Conservation (phyloP, 805 yeast species). For the Cyberlindnera xylosilytica region DNA sequence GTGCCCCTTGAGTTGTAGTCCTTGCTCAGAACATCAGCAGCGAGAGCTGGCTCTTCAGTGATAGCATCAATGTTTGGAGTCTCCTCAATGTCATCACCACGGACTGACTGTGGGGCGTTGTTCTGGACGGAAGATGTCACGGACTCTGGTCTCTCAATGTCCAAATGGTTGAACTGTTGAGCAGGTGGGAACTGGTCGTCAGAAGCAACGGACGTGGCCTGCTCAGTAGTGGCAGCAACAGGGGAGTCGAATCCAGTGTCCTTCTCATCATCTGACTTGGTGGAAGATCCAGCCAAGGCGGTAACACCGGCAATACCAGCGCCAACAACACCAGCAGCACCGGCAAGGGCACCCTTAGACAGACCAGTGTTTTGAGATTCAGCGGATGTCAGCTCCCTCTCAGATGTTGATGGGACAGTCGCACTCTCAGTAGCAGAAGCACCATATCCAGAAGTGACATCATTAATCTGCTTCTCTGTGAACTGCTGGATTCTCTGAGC, state of each 20-base stretch:
- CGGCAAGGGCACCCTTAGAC: slow-evolving; percentile 23
- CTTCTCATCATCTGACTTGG: slow-evolving; percentile 33
- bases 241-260: slow-evolving; percentile 25
- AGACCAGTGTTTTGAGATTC: slow-evolving; percentile 14
- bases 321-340: slow-evolving; percentile 29
- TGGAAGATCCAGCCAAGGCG: slow-evolving; percentile 23
- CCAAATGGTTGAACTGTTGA: slow-evolving; percentile 24
- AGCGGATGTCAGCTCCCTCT: slow-evolving; percentile 2
- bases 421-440: slow-evolving; percentile 12
- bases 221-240: slow-evolving; percentile 24
- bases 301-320: slow-evolving; percentile 29
- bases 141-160: slow-evolving; percentile 62
- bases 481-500: slow-evolving; percentile 38
- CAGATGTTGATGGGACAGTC: slow-evolving; percentile 5
- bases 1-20: slow-evolving; percentile 23
- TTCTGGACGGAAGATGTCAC: slow-evolving; percentile 88
- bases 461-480: slow-evolving; percentile 37
- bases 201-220: slow-evolving; percentile 25
- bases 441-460: slow-evolving; percentile 25
- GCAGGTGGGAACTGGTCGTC: slow-evolving; percentile 24
- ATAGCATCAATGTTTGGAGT: slow-evolving; percentile 23
- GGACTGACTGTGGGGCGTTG: slow-evolving; percentile 86
- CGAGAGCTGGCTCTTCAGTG: slow-evolving; percentile 27
- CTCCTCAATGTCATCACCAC: slow-evolving; percentile 57
- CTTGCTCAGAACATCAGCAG: slow-evolving; percentile 31